phyloP scores from a whole-genome alignment of 768 basidiomycete genomes.

The Nidularia sp. region DNA sequence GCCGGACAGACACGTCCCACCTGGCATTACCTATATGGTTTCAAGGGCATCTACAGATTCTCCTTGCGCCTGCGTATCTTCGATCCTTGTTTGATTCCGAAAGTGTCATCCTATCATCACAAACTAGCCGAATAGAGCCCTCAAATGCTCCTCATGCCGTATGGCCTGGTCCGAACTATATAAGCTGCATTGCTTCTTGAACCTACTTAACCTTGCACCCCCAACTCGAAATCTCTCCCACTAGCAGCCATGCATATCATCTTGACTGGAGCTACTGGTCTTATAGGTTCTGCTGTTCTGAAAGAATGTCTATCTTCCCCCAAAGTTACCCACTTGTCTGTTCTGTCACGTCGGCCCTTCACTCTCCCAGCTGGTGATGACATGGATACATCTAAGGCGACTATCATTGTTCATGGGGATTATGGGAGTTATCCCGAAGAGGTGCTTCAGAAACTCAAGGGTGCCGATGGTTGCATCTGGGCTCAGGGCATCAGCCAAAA shows the following conservation, averaged over 20 bases:
- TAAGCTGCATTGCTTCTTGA: no score
- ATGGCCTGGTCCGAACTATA: no score
- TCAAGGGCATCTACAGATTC: no score
- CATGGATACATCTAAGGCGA: slow-evolving; percentile 13
- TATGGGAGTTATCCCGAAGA: slow-evolving; percentile 12
- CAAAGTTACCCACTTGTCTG: slow-evolving; percentile 16
- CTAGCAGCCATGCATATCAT: slow-evolving; percentile 19
- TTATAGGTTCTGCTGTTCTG: slow-evolving; percentile 14
- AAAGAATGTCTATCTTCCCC: slow-evolving; percentile 16
- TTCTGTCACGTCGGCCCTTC: slow-evolving; percentile 13
- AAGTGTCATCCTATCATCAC: no score
- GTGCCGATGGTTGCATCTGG: slow-evolving; percentile 19
- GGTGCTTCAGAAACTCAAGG: slow-evolving; percentile 11
- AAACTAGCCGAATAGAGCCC: no score
- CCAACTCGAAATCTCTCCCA: no score
- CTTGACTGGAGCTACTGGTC: slow-evolving; percentile 17
- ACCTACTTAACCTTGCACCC: no score
- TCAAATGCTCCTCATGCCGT: no score
- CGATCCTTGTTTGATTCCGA: no score
- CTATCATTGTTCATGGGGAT: slow-evolving; percentile 16
- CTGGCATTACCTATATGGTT: no score
- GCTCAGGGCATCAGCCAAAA: slow-evolving; percentile 20
- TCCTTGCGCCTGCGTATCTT: no score
- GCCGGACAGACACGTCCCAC: no score
- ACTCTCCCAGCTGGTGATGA: slow-evolving; percentile 2